A percentile compares a stretch with the other conserved stretches of the same genome.
phyloP scores from a whole-genome alignment of 2,329 filamentous ascomycete genomes.

The Claviceps capensis region DNA sequence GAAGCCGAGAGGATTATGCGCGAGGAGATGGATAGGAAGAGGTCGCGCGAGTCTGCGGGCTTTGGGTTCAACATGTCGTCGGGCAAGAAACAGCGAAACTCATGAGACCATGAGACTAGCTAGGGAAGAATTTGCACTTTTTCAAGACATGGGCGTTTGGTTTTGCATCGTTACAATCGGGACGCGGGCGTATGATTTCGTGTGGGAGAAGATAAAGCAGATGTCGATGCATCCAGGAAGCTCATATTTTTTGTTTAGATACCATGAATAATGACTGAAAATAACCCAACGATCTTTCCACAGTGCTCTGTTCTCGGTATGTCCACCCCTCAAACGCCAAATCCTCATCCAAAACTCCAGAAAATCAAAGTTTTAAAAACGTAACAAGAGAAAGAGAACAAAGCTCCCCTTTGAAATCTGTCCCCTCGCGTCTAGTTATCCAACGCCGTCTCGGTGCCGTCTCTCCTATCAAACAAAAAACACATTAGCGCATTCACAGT shows the following conservation, averaged over 20 bases:
- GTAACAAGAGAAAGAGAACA: not conserved
- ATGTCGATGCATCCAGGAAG: not conserved
- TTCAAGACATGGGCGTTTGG: not conserved
- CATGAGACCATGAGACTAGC: slow-evolving; percentile 4
- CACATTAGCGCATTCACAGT: slow-evolving; percentile 1
- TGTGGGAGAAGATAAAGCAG: not conserved
- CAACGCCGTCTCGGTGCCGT: slow-evolving; percentile 40
- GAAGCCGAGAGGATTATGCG: slow-evolving; percentile 84
- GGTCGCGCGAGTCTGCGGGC: slow-evolving; percentile 34
- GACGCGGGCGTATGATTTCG: not conserved
- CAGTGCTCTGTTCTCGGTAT: not conserved
- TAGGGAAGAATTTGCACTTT: not conserved
- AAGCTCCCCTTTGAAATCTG: not conserved
- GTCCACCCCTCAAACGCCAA: slow-evolving; percentile 1
- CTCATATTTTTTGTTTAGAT: not conserved
- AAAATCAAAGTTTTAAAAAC: not conserved
- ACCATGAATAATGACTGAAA: slow-evolving; percentile 2
- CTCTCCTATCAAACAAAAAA: slow-evolving; percentile 27
- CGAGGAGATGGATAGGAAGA: slow-evolving; percentile 62
- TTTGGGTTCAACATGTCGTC: slow-evolving; percentile 33
- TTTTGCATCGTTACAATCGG: not conserved
- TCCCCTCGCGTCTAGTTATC: slow-evolving; percentile 17
- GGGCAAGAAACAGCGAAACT: slow-evolving; percentile 37
- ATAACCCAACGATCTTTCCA: not conserved
- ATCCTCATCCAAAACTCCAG: not conserved